A percentile compares a stretch with the other conserved stretches of the same genome.
These are phyloP conservation scores for Boechera stricta DNA, from an alignment of 345 rosid genomes.

Conservation along the genomic window DNA sequence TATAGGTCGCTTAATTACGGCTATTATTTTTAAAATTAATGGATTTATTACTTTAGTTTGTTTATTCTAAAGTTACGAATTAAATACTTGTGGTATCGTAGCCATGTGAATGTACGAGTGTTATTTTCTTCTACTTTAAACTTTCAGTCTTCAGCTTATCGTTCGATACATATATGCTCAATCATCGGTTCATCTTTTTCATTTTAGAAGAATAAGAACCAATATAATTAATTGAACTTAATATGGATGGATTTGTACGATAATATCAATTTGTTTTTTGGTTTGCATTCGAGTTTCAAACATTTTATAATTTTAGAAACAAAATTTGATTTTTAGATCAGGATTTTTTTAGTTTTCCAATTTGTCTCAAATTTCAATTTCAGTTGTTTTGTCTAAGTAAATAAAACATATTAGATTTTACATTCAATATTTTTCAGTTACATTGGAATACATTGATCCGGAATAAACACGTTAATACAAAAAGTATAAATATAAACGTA, in stretches of 20 bases:
- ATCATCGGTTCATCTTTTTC: background rate
- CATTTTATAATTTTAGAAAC: background rate
- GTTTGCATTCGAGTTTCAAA: background rate
- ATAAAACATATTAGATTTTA: background rate
- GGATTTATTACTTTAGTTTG: background rate
- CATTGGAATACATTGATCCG: slow-evolving; percentile 1
- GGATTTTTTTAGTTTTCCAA: background rate
- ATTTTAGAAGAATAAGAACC: background rate
- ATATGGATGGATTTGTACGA: background rate
- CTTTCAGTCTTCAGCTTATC: background rate
- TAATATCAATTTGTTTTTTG: background rate
- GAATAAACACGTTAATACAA: background rate
- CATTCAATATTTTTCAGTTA: background rate
- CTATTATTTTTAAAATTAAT: background rate
- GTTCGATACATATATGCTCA: background rate
- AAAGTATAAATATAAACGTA: background rate
- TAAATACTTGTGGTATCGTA: slow-evolving; percentile 21
- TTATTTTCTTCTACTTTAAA: background rate
- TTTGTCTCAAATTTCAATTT: background rate
- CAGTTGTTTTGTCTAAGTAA: background rate
- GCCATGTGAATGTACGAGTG: slow-evolving; percentile 16
- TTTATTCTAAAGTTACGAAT: slow-evolving; percentile 3
- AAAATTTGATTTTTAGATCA: background rate
- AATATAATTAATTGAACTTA: background rate
- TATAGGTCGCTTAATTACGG: slow-evolving; percentile 16